Evolutionary conservation across 345 rosid species (phyloP), one percentile per base, ranked within the genome.

Genomic region (Linum tenue): DNA sequence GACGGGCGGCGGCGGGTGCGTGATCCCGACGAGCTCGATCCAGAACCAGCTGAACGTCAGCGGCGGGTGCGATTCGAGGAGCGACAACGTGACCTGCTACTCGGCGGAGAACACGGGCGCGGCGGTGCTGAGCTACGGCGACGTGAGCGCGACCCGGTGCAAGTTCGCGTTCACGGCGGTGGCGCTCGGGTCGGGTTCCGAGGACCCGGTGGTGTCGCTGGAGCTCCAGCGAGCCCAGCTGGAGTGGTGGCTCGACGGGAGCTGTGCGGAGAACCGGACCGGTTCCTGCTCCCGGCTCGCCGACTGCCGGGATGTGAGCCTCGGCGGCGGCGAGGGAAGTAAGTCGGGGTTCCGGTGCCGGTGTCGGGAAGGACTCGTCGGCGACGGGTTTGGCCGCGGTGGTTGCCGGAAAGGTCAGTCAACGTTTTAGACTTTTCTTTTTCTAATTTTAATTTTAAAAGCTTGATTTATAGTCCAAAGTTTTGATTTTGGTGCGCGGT

Each of bases 401-500:
- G 83, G 89, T 64, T 94, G 99, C 78, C 73, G 58, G 73, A 78
- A 64, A 76, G 84, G 99, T 94, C 65, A 82, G 95, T 81, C 81
- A 73, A 70, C 67, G 55, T 59, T 37, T 60, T 39, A 56, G 37
- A 57, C 11, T 56, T 57, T 57, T 53, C 35, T 67, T 48, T 9
- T 68, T 56, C 62, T 59, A 2, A 16, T 64, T 63, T 44, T 35
- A 1, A 37, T 50, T 4, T 1, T 64, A 11, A 2, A 43, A 43
- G 10, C 31, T 22, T 5, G 10, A 43, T 2, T 11, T 43, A 9
- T 9, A 48, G 53, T 48, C 53, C 9, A 48, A 48, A 15, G 9
- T 15, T 48, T 48, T 48, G 53, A 48, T 48, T 48, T 12, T 48
- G 9, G 53, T 9, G 53, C 53, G 53, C 14, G 53, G 11, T 48